Evolutionary conservation across 225 moss, liverwort and hornwort genomes (phyloP).

Genomic region (Asterella californica): DNA sequence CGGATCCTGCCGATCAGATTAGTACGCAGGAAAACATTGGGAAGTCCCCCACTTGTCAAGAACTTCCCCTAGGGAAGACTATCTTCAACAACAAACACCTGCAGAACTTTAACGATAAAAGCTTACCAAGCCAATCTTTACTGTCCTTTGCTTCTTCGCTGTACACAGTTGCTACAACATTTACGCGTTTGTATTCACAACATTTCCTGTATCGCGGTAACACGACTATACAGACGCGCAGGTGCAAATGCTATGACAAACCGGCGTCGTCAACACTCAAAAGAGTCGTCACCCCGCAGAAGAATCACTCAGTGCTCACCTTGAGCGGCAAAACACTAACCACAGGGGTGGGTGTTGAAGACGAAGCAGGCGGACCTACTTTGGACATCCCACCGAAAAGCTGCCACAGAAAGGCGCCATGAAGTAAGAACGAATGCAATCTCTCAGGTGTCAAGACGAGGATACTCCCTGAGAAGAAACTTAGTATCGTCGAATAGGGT

Average conservation of each 20-base stretch:
- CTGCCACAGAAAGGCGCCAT: neutral
- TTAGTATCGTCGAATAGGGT: neutral
- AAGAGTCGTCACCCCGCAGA: neutral
- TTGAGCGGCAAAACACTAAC: constrained; percentile 12
- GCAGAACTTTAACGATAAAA: too few relatives aligned
- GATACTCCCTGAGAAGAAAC: neutral
- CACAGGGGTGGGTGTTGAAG: neutral
- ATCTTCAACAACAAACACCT: too few relatives aligned
- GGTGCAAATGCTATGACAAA: neutral
- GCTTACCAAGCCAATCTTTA: neutral
- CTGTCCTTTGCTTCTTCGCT: neutral
- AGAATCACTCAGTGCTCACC: neutral
- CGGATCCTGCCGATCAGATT: too few relatives aligned
- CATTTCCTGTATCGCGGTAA: too few relatives aligned
- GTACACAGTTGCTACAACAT: neutral
- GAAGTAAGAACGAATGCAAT: neutral
- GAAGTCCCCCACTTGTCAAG: too few relatives aligned
- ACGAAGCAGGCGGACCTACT: neutral
- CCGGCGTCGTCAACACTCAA: neutral
- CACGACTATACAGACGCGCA: too few relatives aligned
- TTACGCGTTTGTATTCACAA: neutral
- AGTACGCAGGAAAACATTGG: too few relatives aligned
- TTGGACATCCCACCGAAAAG: constrained; percentile 10
- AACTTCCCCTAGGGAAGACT: too few relatives aligned
- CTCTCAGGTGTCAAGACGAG: neutral